Evolutionary conservation across 2,329 filamentous ascomycete species (phyloP), one percentile per base, ranked within the genome.

Genomic region (Beauveria sp.): DNA sequence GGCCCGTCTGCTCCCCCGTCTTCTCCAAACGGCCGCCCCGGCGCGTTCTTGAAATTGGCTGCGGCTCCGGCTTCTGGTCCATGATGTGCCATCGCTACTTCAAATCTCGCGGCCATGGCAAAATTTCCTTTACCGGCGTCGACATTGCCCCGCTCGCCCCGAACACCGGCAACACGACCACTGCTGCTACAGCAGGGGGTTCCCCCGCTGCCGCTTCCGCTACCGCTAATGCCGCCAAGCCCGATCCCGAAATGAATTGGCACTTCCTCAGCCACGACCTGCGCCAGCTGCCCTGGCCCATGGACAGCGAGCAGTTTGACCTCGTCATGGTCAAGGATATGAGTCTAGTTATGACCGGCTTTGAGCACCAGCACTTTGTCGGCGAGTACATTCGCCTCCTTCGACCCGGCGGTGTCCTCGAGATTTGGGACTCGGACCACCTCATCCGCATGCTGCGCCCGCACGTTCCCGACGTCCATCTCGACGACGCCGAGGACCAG

Each of bases 351-450:
- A 76, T 85, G n/a, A 80, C 88, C 8, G 83, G 83, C 28, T 76
- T 83, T 50, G 78, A 84, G 62, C 83, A 86, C 40, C 80, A 85
- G 56, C 40, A 65, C 5, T 72, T 84, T 28, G 78, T 86, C 63
- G 88, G 90, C 66, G 91, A 97, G 70, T 88, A 87, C 64, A 77
- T 93, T 51, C 88, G 93, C 20, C 76, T 96, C 14, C 78, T 96
- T 42, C 86, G 83, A 66, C 87, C 89, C 0, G 91, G 90, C 18
- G 93, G 93, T 5, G 85, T 86, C 2, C 70, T 97, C 28, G 93
- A 97, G 71, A 81, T 96, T 18, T 97, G 93, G 93, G 93, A 96
- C 66, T 88, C 88, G 5, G 93, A 97, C 74, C 86, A 92, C 70
- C 83, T 88, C 14, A 85, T 96, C 65, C 88, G 93, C 67, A 93